These are phyloP conservation scores for Gelatoporia subvermispora DNA, from an alignment of 768 basidiomycete species.

Conservation along the genomic window DNA sequence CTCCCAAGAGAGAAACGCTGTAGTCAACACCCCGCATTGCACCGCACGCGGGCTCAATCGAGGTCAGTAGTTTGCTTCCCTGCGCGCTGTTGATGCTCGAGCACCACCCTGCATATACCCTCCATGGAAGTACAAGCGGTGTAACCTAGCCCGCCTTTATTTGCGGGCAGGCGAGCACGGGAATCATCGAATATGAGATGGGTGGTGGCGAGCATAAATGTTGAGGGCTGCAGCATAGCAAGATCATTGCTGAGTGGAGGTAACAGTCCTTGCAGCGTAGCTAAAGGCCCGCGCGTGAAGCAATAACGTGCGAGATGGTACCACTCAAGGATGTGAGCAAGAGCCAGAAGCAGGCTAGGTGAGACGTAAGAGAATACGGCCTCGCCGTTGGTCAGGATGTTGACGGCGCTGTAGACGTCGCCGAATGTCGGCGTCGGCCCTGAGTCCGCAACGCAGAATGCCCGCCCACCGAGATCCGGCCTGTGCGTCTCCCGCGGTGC, in stretches of 20 bases:
- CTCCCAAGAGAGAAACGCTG: no score
- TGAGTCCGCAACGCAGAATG: constrained; percentile 62
- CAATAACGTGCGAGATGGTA: constrained; percentile 46
- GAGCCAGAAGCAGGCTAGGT: constrained; percentile 56
- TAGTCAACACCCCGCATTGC: no score
- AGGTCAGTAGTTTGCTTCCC: constrained; percentile 6
- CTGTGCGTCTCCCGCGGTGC: constrained; percentile 31
- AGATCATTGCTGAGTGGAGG: constrained; percentile 27
- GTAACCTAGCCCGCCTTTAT: constrained; percentile 36
- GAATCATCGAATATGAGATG: constrained; percentile 38
- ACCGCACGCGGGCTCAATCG: no score
- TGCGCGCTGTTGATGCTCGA: constrained; percentile 25
- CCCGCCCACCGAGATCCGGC: constrained; percentile 71
- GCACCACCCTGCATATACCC: constrained; percentile 31
- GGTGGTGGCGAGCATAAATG: constrained; percentile 28
- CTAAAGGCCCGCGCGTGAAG: constrained; percentile 29
- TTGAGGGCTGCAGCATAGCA: constrained; percentile 34
- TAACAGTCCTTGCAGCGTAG: constrained; percentile 25
- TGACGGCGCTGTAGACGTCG: constrained; percentile 54
- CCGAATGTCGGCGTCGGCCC: constrained; percentile 59
- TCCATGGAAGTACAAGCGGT: constrained; percentile 22
- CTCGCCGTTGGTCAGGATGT: constrained; percentile 52
- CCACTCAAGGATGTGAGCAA: constrained; percentile 53
- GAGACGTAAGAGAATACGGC: constrained; percentile 52
- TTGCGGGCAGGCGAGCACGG: constrained; percentile 28